A percentile compares a stretch with the other conserved stretches of the same genome.
Conservation (phyloP, 306 rosid genomes). For the Malus asiatica region DNA sequence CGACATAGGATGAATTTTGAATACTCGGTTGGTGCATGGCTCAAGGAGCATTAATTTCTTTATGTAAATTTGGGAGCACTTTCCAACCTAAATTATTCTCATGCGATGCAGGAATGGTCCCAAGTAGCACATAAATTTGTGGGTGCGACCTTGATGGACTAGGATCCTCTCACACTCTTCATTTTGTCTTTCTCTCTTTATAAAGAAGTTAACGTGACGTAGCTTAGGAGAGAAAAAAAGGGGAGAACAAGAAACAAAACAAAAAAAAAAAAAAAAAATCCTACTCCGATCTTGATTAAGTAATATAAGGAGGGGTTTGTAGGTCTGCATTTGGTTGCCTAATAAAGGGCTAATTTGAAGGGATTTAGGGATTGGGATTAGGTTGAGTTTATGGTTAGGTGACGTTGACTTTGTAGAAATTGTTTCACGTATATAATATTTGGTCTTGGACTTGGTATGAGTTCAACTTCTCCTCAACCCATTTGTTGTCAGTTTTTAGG, state of each 20-base stretch:
- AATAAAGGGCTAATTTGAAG: neutral
- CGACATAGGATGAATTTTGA: neutral
- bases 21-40: neutral
- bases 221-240: accelerated
- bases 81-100: neutral
- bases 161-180: no score
- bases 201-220: no score
- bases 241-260: no score
- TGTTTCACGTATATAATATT: neutral
- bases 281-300: neutral
- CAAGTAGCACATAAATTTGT: neutral
- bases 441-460: neutral
- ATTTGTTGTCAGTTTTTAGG: neutral
- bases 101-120: neutral
- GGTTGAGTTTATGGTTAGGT: neutral
- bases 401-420: neutral
- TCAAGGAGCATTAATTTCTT: neutral
- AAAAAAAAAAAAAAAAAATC: accelerated
- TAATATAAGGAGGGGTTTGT: neutral
- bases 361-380: neutral
- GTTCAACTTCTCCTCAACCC: neutral
- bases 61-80: neutral
- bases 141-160: neutral
- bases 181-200: no score
- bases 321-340: neutral